A percentile compares a stretch with the other conserved stretches of the same genome.
These are phyloP conservation scores for Nigrospora sphaerica DNA, from an alignment of 2,329 filamentous ascomycete genomes.

Conservation along the genomic window DNA sequence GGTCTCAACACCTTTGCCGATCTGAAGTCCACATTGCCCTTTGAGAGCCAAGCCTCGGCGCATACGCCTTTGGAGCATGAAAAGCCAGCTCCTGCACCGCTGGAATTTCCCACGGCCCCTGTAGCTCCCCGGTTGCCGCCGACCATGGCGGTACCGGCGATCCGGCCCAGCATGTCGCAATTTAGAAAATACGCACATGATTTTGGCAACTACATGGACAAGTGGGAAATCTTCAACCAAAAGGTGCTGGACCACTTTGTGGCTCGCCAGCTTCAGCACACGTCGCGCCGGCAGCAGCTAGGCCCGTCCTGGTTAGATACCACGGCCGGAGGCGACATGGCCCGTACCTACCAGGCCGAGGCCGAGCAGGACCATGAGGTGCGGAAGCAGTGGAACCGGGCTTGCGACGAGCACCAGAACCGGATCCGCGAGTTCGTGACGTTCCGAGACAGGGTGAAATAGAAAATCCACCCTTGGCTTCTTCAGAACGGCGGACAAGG, in stretches of 20 bases:
- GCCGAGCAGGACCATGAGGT: constrained; percentile 59
- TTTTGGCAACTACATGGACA: constrained; percentile 46
- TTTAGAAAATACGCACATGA: constrained; percentile 46
- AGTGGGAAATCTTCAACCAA: constrained; percentile 44
- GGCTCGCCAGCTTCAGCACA: constrained; percentile 38
- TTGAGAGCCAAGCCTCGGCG: constrained; percentile 43
- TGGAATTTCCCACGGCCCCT: constrained; percentile 42
- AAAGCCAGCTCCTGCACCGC: constrained; percentile 20
- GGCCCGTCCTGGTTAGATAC: constrained; percentile 38
- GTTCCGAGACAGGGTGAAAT: constrained; percentile 33
- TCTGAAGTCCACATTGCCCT: constrained; percentile 49
- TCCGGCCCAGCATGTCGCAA: constrained; percentile 32
- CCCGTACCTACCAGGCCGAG: constrained; percentile 50
- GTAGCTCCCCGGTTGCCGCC: constrained; percentile 40
- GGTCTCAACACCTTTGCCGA: constrained; percentile 49
- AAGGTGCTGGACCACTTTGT: constrained; percentile 50
- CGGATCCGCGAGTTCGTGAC: constrained; percentile 52
- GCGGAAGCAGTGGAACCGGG: constrained; percentile 51
- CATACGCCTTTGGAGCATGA: constrained; percentile 28
- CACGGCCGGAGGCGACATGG: constrained; percentile 28
- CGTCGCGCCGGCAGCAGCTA: constrained; percentile 29
- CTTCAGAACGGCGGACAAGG: neutral
- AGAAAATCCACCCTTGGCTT: constrained; percentile 9
- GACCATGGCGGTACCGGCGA: constrained; percentile 31
- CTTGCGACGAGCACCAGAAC: constrained; percentile 52